Evolutionary conservation across 768 basidiomycete genomes (phyloP), one percentile per base, ranked within the genome.

Genomic region (Amanita rubescens): DNA sequence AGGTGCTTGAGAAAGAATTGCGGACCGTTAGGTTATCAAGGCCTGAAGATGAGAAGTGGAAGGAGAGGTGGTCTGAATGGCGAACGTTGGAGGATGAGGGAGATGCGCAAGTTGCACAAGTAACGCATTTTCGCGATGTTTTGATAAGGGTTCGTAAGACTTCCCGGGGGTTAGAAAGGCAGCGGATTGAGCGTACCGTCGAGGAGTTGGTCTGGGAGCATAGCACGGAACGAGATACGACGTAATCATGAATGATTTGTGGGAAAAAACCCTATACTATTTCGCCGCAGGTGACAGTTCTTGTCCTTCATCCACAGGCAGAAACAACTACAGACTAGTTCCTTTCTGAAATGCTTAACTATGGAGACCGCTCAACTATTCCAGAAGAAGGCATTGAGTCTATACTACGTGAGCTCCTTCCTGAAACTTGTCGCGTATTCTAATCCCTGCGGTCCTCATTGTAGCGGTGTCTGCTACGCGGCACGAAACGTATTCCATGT

Each of bases 131-230:
- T 49, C 70, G 70, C 44, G 77, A 80, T 49, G 71, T 79, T 33
- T 71, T 80, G 7, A 65, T 84, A 17, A 85, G 80, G 65, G 73
- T 84, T 55, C 76, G 85, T 56, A 75, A 71, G 64, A 80, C 77
- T 8, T 68, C 59, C 38, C 69, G 71, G 25, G 80, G 84, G 19
- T 39, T 89, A 38, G 88, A 90, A 62, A 72, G 87, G 58, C 87
- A 90, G 58, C 76, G 80, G 46, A 78, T 88, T 57, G 83, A 86
- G 61, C 78, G 88, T 55, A 69, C 73, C 22, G 67, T 84, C 39
- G 88, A 90, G 67, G 74, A 75, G 48, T 90, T 86, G 85, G 71
- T 62, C 15, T 88, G 85, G 85, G 52, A 64, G 19, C 55, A 62
- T 11, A 27, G n/a, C 17, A 19, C 32, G n/a, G 38, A 32, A 14